Evolutionary conservation across 495 filamentous ascomycete genomes (phyloP).

Genomic region (Xylaria sp.): DNA sequence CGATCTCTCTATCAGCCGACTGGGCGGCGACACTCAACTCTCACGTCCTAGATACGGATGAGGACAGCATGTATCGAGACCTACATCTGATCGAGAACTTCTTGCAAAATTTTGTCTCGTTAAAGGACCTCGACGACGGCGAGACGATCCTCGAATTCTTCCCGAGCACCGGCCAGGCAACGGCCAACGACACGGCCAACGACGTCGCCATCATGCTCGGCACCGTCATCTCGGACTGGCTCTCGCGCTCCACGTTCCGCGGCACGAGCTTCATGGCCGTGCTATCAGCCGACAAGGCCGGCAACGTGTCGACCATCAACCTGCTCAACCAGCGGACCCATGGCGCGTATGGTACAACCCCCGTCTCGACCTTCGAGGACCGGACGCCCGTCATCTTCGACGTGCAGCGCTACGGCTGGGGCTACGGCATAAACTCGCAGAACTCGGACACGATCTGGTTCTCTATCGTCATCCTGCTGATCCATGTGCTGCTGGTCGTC

Average conservation of each 20-base stretch:
- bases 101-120: background rate
- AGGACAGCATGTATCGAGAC: background rate
- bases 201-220: slow-evolving; percentile 13
- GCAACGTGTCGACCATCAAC: background rate
- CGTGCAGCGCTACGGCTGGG: slow-evolving; percentile 17
- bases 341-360: background rate
- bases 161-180: background rate
- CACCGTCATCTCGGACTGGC: slow-evolving; percentile 19
- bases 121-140: background rate
- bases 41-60: background rate
- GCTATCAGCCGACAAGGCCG: background rate
- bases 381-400: slow-evolving; percentile 3
- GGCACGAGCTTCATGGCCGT: background rate
- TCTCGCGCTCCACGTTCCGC: slow-evolving; percentile 6
- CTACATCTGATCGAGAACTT: background rate
- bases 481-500: slow-evolving; percentile 12
- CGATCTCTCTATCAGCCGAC: background rate
- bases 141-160: background rate
- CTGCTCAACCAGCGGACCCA: background rate
- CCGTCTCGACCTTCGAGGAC: background rate
- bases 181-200: background rate
- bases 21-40: background rate
- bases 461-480: slow-evolving; percentile 21
- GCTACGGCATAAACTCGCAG: slow-evolving; percentile 11
- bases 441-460: slow-evolving; percentile 9